Evolutionary conservation across 2,329 filamentous ascomycete genomes (phyloP), one percentile per base, ranked within the genome.

Genomic region (Trichophaea hybrida): DNA sequence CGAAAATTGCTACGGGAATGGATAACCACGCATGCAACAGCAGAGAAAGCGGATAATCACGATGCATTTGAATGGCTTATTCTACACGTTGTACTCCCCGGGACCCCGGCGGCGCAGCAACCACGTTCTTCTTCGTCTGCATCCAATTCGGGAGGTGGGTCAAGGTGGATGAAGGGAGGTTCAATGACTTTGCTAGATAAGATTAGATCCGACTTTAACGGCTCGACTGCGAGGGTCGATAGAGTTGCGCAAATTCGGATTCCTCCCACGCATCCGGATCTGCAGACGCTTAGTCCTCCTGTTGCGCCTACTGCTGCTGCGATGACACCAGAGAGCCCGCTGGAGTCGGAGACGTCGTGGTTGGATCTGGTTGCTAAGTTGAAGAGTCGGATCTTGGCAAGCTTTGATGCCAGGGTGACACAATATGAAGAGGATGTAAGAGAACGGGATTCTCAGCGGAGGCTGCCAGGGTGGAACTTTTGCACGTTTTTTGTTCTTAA

Each of bases 401-500:
- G 90, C 1, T 98, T 98, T 70, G 91, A 97, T 73, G 78, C 84
- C 67, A 82, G 93, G 6, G 93, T 98, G 1, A 83, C 81, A 17
- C 91, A 97, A 69, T 98, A 98, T 71, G 93, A 98, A 72, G 90
- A 96, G 61, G 93, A 98, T 67, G 95, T 98, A 66, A 86, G 88
- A 64, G 93, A 96, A 71, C 93, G 90, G 69, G 91, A 97, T 67
- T 80, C 84, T 0, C 90, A 97, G 71, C 80, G 91, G 51, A 83
- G 77, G 37, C 74, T 98, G 15, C 93, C 93, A 0, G 93, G 93
- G 0, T 98, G 93, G 93, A 98, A 98, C 70, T 98, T 98, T 70
- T 97, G 93, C 73, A 98, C 93, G 0, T 98, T 98, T 71, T 98
- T 98, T 71, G 90, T 98, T 13, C 77, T 98, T 6, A 98, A 98